These are phyloP conservation scores for Nakataea oryzae DNA, from an alignment of 2,329 filamentous ascomycete genomes.

Conservation along the genomic window DNA sequence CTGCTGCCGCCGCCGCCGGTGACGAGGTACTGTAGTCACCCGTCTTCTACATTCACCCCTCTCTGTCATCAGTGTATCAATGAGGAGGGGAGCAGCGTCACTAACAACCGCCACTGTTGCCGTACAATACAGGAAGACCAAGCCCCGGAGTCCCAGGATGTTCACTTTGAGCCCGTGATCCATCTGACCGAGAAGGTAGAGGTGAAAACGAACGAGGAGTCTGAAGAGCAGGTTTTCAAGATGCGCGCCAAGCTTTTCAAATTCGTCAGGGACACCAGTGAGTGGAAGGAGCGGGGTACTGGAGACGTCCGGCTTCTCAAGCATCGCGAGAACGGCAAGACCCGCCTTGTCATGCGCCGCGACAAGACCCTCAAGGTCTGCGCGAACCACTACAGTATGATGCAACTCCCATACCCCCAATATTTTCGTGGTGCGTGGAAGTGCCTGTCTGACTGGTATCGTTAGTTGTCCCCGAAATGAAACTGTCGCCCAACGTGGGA, in stretches of 20 bases:
- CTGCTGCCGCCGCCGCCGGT: conserved; percentile 37
- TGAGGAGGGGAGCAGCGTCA: not conserved
- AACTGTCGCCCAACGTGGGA: conserved; percentile 94
- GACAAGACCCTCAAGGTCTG: conserved; percentile 99
- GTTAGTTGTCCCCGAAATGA: conserved; percentile 94
- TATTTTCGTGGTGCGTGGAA: not conserved
- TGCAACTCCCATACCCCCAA: not conserved
- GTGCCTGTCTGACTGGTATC: not conserved
- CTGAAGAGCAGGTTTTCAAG: conserved; percentile 96
- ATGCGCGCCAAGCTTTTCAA: conserved; percentile 99
- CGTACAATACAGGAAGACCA: conserved; percentile 54
- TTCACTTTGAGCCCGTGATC: conserved; percentile 95
- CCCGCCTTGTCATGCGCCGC: conserved; percentile 92
- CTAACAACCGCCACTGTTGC: not conserved
- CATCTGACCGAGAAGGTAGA: conserved; percentile 95
- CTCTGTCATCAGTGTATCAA: not conserved
- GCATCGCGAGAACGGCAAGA: conserved; percentile 98
- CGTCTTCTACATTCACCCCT: conserved; percentile 1
- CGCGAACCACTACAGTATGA: conserved; percentile 97
- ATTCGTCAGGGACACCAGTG: conserved; percentile 81
- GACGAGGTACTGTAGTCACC: conserved; percentile 36
- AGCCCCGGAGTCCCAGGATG: conserved; percentile 77
- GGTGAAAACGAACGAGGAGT: conserved; percentile 95
- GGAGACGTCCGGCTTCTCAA: conserved; percentile 93
- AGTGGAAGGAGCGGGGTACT: conserved; percentile 99